Percentiles rank a stretch among this genome's conserved stretches.
phyloP scores from a whole-genome alignment of 164 flowering plant genomes.

The Magnolia changhungtana region DNA sequence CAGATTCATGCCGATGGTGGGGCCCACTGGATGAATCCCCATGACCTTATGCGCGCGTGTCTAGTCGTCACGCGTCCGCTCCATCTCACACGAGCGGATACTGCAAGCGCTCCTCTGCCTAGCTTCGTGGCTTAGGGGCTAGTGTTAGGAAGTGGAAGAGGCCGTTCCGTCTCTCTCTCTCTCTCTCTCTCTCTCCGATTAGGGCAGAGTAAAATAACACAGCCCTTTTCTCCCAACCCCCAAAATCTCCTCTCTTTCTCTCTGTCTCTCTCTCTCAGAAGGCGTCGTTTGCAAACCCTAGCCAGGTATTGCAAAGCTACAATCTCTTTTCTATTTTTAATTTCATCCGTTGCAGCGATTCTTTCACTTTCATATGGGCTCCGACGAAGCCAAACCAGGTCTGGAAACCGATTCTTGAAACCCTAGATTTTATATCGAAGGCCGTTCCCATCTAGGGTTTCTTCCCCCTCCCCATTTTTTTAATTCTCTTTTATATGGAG shows the following conservation, averaged over 20 bases:
- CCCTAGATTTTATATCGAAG: neutral
- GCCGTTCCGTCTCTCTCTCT: conserved; percentile 7
- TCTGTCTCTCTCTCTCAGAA: no score
- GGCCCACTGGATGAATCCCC: no score
- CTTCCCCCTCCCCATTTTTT: neutral
- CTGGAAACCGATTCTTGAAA: neutral
- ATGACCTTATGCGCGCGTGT: no score
- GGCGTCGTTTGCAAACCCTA: neutral
- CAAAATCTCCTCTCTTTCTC: neutral
- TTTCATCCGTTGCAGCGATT: neutral
- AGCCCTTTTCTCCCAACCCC: neutral
- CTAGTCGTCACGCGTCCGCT: no score
- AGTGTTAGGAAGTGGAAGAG: conserved; percentile 5
- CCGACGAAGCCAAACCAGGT: neutral
- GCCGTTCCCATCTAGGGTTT: conserved; percentile 1
- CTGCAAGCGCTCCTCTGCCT: no score
- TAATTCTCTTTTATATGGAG: neutral
- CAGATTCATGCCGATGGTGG: no score
- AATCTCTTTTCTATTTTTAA: neutral
- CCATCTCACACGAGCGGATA: no score
- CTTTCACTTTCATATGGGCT: neutral
- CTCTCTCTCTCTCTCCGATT: conserved; percentile 1
- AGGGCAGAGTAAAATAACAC: neutral
- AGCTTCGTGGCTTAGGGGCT: no score
- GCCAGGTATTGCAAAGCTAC: neutral